Evolutionary conservation across 768 basidiomycete genomes (phyloP).

Genomic region (Termitomyces sp.): DNA sequence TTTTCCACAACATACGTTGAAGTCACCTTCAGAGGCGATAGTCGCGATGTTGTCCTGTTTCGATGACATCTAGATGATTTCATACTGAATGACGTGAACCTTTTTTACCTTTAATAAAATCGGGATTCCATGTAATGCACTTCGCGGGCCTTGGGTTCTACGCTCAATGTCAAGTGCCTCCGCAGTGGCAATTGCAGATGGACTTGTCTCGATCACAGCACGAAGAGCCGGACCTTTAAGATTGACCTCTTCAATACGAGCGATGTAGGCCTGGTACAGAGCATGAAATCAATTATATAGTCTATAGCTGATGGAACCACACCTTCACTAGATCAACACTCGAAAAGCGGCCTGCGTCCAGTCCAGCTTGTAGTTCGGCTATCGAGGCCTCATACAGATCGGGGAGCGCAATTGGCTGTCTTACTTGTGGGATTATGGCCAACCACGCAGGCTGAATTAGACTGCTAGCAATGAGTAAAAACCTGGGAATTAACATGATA

Average conservation of each 20-base stretch:
- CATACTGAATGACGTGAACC: not conserved
- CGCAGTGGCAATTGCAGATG: slow-evolving; percentile 47
- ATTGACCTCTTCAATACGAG: slow-evolving; percentile 68
- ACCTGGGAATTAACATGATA: not conserved
- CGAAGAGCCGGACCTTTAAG: slow-evolving; percentile 49
- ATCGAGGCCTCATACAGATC: slow-evolving; percentile 62
- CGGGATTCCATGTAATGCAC: slow-evolving; percentile 50
- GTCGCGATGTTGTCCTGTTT: slow-evolving; percentile 44
- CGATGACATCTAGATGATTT: not conserved
- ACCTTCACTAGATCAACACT: slow-evolving; percentile 64
- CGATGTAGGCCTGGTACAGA: slow-evolving; percentile 50
- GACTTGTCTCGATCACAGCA: slow-evolving; percentile 56
- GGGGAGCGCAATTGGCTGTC: slow-evolving; percentile 25
- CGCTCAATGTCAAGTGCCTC: slow-evolving; percentile 44
- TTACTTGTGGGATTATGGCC: not conserved
- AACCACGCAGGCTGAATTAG: not conserved
- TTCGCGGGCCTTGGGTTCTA: slow-evolving; percentile 34
- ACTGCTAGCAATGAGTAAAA: not conserved
- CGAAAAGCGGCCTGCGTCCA: slow-evolving; percentile 45
- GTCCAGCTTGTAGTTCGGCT: slow-evolving; percentile 47
- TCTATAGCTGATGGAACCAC: not conserved
- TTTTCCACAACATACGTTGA: not conserved
- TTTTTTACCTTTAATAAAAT: slow-evolving; percentile 40
- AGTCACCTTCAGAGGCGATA: slow-evolving; percentile 35
- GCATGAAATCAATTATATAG: not conserved